Base-by-base conservation (phyloP, 805 yeast species). In the Teunomyces pallodes region DNA sequence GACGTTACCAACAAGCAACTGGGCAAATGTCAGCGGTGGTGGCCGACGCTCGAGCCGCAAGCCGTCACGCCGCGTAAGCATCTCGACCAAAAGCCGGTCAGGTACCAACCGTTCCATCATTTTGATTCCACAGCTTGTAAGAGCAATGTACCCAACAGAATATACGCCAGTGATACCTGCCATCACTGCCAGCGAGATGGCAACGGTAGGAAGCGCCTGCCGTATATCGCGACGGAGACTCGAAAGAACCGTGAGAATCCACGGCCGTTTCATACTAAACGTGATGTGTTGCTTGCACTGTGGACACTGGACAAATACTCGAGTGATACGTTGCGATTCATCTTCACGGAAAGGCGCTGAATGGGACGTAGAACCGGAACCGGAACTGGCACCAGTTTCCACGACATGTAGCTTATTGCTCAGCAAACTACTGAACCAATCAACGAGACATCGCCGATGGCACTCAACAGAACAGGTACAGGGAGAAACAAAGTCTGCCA, bases 101-200 rank as follows among this genome's bases (percentile, higher is more conserved):
- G 77, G 77, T 9, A 70, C 57, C 5, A 72, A 40, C 36, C 64
- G 59, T 46, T 70, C 73, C 61, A 71, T 58, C 49, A 70, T 67
- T 36, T 64, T 65, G 24, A 70, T 51, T 1, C 77, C 76, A 46
- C 68, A 61, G 0, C 71, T 57, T 0, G 75, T 66, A 9, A 73
- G 53, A 1, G 70, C 74, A 28, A 72, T 61, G 49, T 69, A 69
- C 0, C 74, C 72, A 66, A 70, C 61, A 8, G 74, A 65, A 5
- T 69, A 54, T 1, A 72, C 55, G 2, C 77, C 77, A 1, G 76
- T 66, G 7, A 65, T 60, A 1, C 76, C 75, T 3, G 75, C 68
- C 2, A 74, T 56, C n/a, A 72, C 14, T 1, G 69, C 73, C n/a
- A 70, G 43, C 44, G 66, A 57, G 4, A 71, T 42, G 7, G 65